Evolutionary conservation across 768 basidiomycete genomes (phyloP).

Genomic region (Pulveroboletus sp.): DNA sequence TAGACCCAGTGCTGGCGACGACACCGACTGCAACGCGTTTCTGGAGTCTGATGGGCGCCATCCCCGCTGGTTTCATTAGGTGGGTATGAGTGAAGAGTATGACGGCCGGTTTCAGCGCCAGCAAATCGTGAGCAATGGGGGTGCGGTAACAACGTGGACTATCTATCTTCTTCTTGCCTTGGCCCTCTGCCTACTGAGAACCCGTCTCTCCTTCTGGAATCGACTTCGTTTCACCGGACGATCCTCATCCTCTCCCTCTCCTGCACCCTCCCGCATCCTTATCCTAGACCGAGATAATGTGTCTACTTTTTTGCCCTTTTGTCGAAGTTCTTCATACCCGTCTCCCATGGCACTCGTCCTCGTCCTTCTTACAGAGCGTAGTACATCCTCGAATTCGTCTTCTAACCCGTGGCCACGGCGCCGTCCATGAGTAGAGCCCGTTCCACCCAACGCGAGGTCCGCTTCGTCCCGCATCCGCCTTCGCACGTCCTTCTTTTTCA

Average conservation of each 20-base stretch:
- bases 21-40: constrained; percentile 13
- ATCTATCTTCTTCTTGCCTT: constrained; percentile 18
- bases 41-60: not conserved
- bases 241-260: constrained; percentile 27
- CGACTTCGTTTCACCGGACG: constrained; percentile 34
- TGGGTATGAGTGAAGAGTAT: not conserved
- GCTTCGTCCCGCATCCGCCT: constrained; percentile 76
- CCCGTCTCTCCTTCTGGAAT: constrained; percentile 41
- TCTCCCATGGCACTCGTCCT: constrained; percentile 45
- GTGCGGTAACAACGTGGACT: not conserved
- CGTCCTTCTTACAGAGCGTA: constrained; percentile 54
- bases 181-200: constrained; percentile 28
- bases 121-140: no score
- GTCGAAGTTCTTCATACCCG: constrained; percentile 78
- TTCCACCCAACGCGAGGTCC: constrained; percentile 81
- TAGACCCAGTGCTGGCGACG: not conserved
- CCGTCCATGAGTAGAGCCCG: constrained; percentile 49
- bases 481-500: constrained; percentile 82
- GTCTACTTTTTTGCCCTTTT: constrained; percentile 58
- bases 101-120: not conserved
- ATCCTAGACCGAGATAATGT: constrained; percentile 56
- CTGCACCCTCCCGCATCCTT: constrained; percentile 26
- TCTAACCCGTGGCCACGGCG: constrained; percentile 66
- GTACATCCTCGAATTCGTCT: constrained; percentile 80
- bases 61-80: not conserved